Base-by-base conservation (phyloP, 2,329 filamentous ascomycete genomes). In the Exophiala xenobiotica region DNA sequence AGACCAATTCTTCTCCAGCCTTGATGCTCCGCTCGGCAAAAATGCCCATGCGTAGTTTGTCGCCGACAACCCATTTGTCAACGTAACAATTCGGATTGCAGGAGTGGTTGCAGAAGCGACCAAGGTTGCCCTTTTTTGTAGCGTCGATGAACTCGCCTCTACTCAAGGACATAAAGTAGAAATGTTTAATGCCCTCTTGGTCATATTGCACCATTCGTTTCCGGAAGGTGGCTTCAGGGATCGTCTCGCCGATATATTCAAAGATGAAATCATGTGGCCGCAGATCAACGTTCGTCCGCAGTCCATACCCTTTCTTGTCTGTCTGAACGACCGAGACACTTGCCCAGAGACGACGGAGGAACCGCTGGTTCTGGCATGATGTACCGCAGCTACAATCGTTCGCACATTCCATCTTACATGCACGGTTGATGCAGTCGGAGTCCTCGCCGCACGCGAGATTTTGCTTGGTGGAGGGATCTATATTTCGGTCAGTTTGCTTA, bases 41-140 rank as follows among this genome's bases (percentile, higher is more conserved):
- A 62, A 99, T 97, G 64, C 93, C 93, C 93, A 99, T 99, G 64
- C 93, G 91, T 67, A 97, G 77, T 75, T 96, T 97, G 64, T 95
- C 89, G 14, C 90, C 91, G 26, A 99, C 90, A 53, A 97, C 91
- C 93, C 93, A 99, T 74, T 99, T 99, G 78, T 99, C 93, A 58
- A 99, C 92, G 70, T 95, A 97, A 73, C 91, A 97, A 67, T 99
- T 99, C 14, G 93, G 93, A 68, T 93, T 96, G 79, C 93, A 99
- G 6, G 93, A 97, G 70, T 99, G 93, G 66, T 99, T 99, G 80
- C 93, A 99, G 67, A 99, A 99, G 23, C 93, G 86, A 45, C 91
- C 93, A 4, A 99, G 80, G 62, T 97, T 97, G 44, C 93, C 93
- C 68, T 90, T 95, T 68, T 93, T 95, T 7, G 93, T 99, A 18